A percentile compares a stretch with the other conserved stretches of the same genome.
Conservation (phyloP, 352 stramenopile genomes). For the Phytophthora constricta region DNA sequence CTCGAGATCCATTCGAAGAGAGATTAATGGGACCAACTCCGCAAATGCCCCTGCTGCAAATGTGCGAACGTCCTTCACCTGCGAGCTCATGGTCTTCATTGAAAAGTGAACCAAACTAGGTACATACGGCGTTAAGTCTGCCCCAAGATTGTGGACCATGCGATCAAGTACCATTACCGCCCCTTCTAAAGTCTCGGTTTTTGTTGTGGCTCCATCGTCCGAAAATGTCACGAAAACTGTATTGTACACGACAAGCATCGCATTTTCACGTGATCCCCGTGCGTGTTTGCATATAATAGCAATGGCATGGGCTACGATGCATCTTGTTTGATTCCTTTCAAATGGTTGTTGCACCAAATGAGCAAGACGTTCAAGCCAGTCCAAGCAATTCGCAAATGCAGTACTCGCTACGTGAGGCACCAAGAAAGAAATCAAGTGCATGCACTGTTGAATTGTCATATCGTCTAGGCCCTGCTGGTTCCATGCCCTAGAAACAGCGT, state of each 20-base stretch:
- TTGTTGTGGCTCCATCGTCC: not conserved
- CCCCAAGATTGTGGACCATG: slow-evolving; percentile 44
- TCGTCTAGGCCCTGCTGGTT: slow-evolving; percentile 25
- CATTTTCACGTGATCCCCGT: slow-evolving; percentile 26
- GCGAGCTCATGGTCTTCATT: slow-evolving; percentile 71
- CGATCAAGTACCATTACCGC: slow-evolving; percentile 68
- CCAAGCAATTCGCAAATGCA: slow-evolving; percentile 41
- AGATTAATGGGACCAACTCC: slow-evolving; percentile 71
- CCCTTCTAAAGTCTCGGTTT: slow-evolving; percentile 37
- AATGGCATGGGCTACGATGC: slow-evolving; percentile 48
- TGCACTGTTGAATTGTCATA: slow-evolving; percentile 52
- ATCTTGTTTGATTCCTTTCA: slow-evolving; percentile 32
- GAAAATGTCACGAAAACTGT: slow-evolving; percentile 52
- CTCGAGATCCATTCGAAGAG: slow-evolving; percentile 77
- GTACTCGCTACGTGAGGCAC: slow-evolving; percentile 35
- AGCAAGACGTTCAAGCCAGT: slow-evolving; percentile 52
- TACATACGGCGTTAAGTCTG: slow-evolving; percentile 57
- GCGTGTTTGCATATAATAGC: slow-evolving; percentile 55
- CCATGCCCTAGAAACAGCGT: slow-evolving; percentile 49
- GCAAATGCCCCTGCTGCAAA: slow-evolving; percentile 72
- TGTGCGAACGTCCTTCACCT: slow-evolving; percentile 44
- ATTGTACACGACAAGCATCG: slow-evolving; percentile 61
- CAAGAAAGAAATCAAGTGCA: slow-evolving; percentile 57
- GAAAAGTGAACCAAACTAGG: slow-evolving; percentile 74
- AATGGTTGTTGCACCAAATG: slow-evolving; percentile 36